These are phyloP conservation scores for Podaxis mareebaensis DNA, from an alignment of 768 basidiomycete species.

Conservation along the genomic window DNA sequence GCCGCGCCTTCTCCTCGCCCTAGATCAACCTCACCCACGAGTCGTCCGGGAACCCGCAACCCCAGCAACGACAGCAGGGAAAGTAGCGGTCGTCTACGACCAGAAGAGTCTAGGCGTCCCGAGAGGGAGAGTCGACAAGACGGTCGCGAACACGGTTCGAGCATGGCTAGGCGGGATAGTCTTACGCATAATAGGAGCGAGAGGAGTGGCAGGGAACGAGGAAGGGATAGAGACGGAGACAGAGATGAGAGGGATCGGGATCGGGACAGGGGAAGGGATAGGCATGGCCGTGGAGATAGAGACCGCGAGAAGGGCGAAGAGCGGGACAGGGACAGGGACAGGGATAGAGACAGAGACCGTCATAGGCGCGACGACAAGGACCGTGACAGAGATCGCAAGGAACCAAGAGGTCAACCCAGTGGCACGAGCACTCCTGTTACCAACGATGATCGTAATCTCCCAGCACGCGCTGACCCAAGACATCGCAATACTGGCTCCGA, in stretches of 20 bases:
- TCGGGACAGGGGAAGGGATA: slow-evolving; percentile 37
- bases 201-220: slow-evolving; percentile 45
- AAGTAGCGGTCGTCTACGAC: slow-evolving; percentile 63
- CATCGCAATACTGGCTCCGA: slow-evolving; percentile 54
- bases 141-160: slow-evolving; percentile 38
- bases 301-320: slow-evolving; percentile 55
- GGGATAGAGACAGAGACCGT: slow-evolving; percentile 55
- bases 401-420: slow-evolving; percentile 57
- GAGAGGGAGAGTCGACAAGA: slow-evolving; percentile 57
- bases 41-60: slow-evolving; percentile 68
- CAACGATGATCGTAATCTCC: slow-evolving; percentile 55
- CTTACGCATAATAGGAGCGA: slow-evolving; percentile 55
- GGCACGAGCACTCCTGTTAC: slow-evolving; percentile 33
- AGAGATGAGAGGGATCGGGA: slow-evolving; percentile 48
- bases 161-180: slow-evolving; percentile 47
- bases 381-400: slow-evolving; percentile 57
- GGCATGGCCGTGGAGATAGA: slow-evolving; percentile 47
- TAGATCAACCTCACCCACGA: slow-evolving; percentile 66
- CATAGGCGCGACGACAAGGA: slow-evolving; percentile 64
- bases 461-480: slow-evolving; percentile 61
- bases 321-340: slow-evolving; percentile 58
- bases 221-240: slow-evolving; percentile 29
- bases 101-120: slow-evolving; percentile 49
- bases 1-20: slow-evolving; percentile 58
- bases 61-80: slow-evolving; percentile 71